These are phyloP conservation scores for Aspergillus kassunensis DNA, from an alignment of 495 filamentous ascomycete genomes.

Conservation along the genomic window DNA sequence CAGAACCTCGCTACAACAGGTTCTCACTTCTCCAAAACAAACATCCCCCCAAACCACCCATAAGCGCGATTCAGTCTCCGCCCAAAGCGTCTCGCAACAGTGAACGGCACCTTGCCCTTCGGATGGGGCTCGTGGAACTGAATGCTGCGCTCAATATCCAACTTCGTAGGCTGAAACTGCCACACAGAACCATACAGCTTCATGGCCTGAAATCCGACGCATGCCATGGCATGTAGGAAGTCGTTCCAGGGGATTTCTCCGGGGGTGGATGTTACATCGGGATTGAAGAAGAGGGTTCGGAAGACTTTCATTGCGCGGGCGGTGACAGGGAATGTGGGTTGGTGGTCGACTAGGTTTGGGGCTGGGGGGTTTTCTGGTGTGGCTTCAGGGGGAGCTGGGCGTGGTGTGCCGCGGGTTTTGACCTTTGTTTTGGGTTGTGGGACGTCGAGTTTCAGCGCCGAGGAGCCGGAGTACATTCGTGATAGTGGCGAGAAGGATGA, in stretches of 20 bases:
- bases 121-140: constrained; percentile 54
- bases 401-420: constrained; percentile 38
- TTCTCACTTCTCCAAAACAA: constrained; percentile 17
- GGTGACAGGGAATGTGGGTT: constrained; percentile 36
- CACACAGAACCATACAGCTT: constrained; percentile 54
- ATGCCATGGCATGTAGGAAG: constrained; percentile 49
- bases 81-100: constrained; percentile 35
- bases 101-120: constrained; percentile 37
- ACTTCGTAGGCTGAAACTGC: constrained; percentile 41
- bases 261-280: constrained; percentile 17
- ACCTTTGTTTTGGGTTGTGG: constrained; percentile 26
- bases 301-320: constrained; percentile 46
- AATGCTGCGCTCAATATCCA: constrained; percentile 42
- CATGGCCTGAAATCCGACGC: constrained; percentile 39
- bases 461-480: constrained; percentile 12
- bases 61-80: constrained; percentile 43
- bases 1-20: too few relatives aligned
- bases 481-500: constrained; percentile 13
- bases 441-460: neutral
- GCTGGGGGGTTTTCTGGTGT: neutral
- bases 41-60: constrained; percentile 41
- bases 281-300: constrained; percentile 39
- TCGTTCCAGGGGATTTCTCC: constrained; percentile 49
- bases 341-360: constrained; percentile 1
- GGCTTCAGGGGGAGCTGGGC: neutral